phyloP scores from a whole-genome alignment of 306 rosid genomes.

The Coriaria nepalensis region DNA sequence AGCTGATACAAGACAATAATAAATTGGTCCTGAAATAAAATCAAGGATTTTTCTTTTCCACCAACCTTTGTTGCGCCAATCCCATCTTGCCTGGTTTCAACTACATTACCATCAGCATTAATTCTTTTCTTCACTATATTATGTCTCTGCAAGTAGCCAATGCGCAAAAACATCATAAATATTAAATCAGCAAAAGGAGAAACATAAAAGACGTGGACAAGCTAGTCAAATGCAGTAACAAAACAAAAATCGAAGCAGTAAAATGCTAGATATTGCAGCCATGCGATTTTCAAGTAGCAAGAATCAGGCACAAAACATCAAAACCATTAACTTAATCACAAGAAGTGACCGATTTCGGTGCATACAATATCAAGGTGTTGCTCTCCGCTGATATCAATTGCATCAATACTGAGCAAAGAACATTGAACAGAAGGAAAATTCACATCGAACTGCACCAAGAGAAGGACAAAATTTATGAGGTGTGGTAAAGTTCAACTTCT shows the following conservation, averaged over 20 bases:
- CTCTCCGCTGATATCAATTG: constrained; percentile 88
- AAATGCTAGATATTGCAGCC: neutral
- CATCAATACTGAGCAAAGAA: constrained; percentile 81
- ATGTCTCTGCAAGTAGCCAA: constrained; percentile 54
- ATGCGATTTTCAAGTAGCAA: neutral
- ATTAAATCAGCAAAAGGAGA: constrained; percentile 5
- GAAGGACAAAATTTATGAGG: constrained; percentile 13
- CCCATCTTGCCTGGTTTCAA: constrained; percentile 64
- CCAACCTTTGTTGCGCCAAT: constrained; percentile 93
- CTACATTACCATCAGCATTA: constrained; percentile 49
- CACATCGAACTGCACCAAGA: constrained; percentile 73
- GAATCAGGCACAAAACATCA: neutral
- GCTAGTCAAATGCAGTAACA: constrained; percentile 8
- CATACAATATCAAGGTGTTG: constrained; percentile 80
- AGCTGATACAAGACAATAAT: constrained; percentile 4
- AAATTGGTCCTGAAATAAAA: constrained; percentile 7
- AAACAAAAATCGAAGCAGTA: neutral
- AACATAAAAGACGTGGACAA: constrained; percentile 7
- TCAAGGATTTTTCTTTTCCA: constrained; percentile 7
- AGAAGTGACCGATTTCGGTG: too few species aligned
- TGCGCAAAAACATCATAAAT: constrained; percentile 2
- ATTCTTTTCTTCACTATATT: constrained; percentile 71
- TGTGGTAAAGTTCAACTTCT: too few species aligned
- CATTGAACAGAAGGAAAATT: constrained; percentile 80
- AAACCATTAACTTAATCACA: neutral